Base-by-base conservation (phyloP, 176 grass and related monocot genomes). In the Paspalum vaginatum region DNA sequence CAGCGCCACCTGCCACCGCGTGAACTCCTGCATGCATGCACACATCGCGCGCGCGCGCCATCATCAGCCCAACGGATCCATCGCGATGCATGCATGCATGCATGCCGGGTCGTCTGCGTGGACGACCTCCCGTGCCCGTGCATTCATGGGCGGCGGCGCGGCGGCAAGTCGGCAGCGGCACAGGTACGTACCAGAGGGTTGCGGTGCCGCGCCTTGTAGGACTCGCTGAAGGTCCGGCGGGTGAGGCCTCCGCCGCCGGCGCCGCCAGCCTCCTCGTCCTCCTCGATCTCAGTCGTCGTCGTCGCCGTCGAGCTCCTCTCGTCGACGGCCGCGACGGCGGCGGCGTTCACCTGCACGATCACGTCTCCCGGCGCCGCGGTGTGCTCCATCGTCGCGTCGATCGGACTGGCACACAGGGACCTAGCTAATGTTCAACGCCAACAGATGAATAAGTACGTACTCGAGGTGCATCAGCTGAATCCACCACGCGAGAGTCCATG, bases 131-230 rank as follows among this genome's bases (percentile, higher is more conserved):
- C 32, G 32, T 32, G 32, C 2, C 32, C 2, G 32, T 32, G 32
- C 32, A 32, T 32, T 1, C 32, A 32, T 32, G 32, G 32, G 32
- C 32, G 32, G 32, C 32, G 32, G 32, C 32, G 32, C 32, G 32
- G 32, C 32, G 32, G 32, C 32, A 32, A 32, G 32, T 32, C 32
- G 16, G 41, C 21, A 65, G 13, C 26, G 16, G 21, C n/a, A 16
- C 7, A 20, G 0, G 17, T 25, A 70, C 22, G 53, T 42, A 92
- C 93, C 64, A 58, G 40, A 12, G 85, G 75, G 22, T 74, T 61
- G 24, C 93, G 87, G 72, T 85, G 79, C 54, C 72, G 80, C 75
- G 78, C 86, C 79, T 38, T 87, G 75, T 92, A 95, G 9, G 44
- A 61, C 20, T 81, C 68, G 75, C 77, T 81, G 68, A 95, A 83